Conservation (phyloP, 2,329 filamentous ascomycete species). For the Calcarisporium arbuscula region DNA sequence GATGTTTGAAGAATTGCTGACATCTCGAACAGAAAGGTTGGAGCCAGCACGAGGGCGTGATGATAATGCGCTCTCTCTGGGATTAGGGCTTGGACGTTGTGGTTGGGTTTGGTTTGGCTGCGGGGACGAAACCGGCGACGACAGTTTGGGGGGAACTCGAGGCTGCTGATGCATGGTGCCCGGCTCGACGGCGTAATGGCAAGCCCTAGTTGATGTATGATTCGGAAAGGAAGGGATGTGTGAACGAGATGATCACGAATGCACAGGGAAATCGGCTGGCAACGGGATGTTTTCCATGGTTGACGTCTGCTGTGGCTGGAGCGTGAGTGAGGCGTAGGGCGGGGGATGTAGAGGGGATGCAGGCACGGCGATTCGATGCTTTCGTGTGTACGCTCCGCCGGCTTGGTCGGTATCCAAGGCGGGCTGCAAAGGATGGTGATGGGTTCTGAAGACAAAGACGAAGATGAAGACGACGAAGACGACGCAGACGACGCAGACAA, state of each 20-base stretch:
- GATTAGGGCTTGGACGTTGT: slow-evolving; percentile 61
- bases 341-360: slow-evolving; percentile 1
- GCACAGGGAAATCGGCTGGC: slow-evolving; percentile 24
- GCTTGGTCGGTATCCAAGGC: too few relatives aligned
- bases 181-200: slow-evolving; percentile 1
- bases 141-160: slow-evolving; percentile 64
- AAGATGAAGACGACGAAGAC: too few relatives aligned
- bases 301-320: slow-evolving; percentile 9
- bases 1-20: slow-evolving; percentile 41
- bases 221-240: slow-evolving; percentile 6
- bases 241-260: slow-evolving; percentile 18
- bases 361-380: too few relatives aligned
- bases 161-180: slow-evolving; percentile 80
- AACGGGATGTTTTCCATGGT: slow-evolving; percentile 28
- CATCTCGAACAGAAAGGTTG: slow-evolving; percentile 33
- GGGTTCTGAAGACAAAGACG: too few relatives aligned
- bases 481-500: too few relatives aligned
- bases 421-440: too few relatives aligned
- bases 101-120: slow-evolving; percentile 57
- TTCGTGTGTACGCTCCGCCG: too few relatives aligned
- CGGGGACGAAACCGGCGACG: slow-evolving; percentile 66
- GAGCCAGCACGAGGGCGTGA: slow-evolving; percentile 38
- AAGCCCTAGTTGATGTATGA: too few relatives aligned
- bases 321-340: slow-evolving; percentile 1
- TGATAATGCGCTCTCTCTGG: slow-evolving; percentile 52